Base-by-base conservation (phyloP, 768 basidiomycete genomes). In the Stropharia rugosoannulata region DNA sequence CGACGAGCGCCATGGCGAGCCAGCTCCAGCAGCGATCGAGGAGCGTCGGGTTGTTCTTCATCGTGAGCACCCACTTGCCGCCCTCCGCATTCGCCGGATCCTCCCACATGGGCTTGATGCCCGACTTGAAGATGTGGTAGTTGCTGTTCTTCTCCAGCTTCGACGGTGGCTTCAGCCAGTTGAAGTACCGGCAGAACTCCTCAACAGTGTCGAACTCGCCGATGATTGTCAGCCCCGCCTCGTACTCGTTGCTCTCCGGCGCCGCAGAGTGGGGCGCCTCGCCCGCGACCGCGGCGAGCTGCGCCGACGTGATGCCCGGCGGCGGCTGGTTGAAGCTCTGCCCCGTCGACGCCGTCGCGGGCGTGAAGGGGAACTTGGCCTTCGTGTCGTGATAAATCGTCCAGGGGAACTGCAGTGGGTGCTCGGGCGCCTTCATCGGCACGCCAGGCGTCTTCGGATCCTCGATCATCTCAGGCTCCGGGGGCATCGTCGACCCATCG, bases 61-160 rank as follows among this genome's bases (percentile, higher is more conserved):
- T 93, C 64, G 93, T 93, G 55, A 98, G 71, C 16, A 95, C 93
- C 95, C 95, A 97, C 74, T 95, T 95, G 36, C 95, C 95, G 16
- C 95, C 95, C 51, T 87, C 82, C 22, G 90, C 89, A 65, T 97
- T 97, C 51, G 93, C 90, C 29, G 83, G 83, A 68, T 96, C 95
- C 74, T 96, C 95, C 94, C 94, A 97, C 95, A 97, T 96, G 12
- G 93, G 93, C 67, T 93, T 93, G 76, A 95, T 95, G 15, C 91
- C 91, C 18, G 84, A 80, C 74, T 96, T 96, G 83, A 98, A 97
- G 53, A 98, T 80, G 67, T 98, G 95, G 64, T 96, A 95, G 73
- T 97, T 98, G 44, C 89, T 89, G 73, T 93, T 93, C 64, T 86
- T 86, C 64, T 94, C 90, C 35, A 96, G 83, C 64, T 85, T 83